Evolutionary conservation across 2,329 filamentous ascomycete species (phyloP), one percentile per base, ranked within the genome.

Genomic region (Samsoniella hepiali): DNA sequence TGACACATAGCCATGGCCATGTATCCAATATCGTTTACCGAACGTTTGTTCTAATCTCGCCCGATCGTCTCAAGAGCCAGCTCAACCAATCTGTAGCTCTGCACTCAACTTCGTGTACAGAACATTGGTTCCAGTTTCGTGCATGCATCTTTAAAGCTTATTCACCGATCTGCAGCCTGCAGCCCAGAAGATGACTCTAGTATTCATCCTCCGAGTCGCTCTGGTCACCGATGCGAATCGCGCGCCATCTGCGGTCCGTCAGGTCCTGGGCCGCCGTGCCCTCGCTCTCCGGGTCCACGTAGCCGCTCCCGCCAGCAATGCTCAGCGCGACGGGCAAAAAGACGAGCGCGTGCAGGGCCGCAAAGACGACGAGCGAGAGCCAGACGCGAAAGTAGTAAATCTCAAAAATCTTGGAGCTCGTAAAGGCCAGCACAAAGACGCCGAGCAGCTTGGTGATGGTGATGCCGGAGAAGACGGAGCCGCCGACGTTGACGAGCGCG

Each of bases 361-460:
- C 96, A 75, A 97, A 94, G 10, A 96, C 75, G 11, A 99, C 93
- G 62, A 99, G 84, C 7, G 93, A 90, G 22, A 97, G 80, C 95
- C 95, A 99, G 50, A 99, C 91, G 50, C 95, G 86, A 83, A 99
- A 99, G 77, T 99, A 99, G 78, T 99, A 99, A 64, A 99, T 92
- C 79, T 99, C 96, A 71, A 99, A 99, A 72, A 99, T 99, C 85
- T 98, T 99, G 75, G 91, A 96, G 58, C 91, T 82, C 8, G 95
- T 99, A 72, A 97, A 99, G 0, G 95, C 95, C 27, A 99, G 81
- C 42, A 99, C 95, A 53, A 84, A 89, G 0, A 99, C 94, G 3
- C 95, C 95, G 2, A 99, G 81, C 1, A 99, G 83, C 77, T 99
- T 99, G 2, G 95, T 99, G 59, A 99, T 82, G 0, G 94, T 98